Evolutionary conservation across 2,329 filamentous ascomycete species (phyloP).

Genomic region (Xylariaceae sp.): DNA sequence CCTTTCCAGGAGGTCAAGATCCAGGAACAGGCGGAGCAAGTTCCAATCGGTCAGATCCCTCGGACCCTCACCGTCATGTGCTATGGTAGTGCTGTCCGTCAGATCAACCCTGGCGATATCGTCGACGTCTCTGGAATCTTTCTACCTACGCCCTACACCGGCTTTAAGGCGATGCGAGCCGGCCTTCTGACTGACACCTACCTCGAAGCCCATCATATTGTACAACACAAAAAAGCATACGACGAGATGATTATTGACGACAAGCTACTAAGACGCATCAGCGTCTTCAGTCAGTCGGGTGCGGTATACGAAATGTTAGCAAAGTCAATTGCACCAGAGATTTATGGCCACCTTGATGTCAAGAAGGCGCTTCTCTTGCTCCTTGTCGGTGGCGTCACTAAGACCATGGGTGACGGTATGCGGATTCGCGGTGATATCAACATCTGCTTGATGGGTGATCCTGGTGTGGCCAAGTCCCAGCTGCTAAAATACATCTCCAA

Average conservation of each 20-base stretch:
- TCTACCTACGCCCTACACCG: slow-evolving; percentile 96
- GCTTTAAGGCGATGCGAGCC: slow-evolving; percentile 94
- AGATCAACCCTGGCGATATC: slow-evolving; percentile 91
- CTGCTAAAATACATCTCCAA: slow-evolving; percentile 98
- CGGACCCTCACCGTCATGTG: slow-evolving; percentile 87
- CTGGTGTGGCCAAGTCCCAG: slow-evolving; percentile 99
- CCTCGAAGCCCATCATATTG: slow-evolving; percentile 88
- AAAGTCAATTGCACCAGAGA: slow-evolving; percentile 95
- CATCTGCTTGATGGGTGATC: slow-evolving; percentile 98
- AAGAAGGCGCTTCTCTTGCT: slow-evolving; percentile 97
- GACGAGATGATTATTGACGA: slow-evolving; percentile 87
- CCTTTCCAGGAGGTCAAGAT: slow-evolving; percentile 99
- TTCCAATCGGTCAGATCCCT: slow-evolving; percentile 96
- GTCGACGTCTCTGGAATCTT: slow-evolving; percentile 95
- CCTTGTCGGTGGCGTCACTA: slow-evolving; percentile 92
- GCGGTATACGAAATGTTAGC: slow-evolving; percentile 96
- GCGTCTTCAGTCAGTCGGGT: slow-evolving; percentile 80
- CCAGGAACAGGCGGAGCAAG: slow-evolving; percentile 98
- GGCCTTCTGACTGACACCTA: slow-evolving; percentile 98
- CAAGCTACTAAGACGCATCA: slow-evolving; percentile 78
- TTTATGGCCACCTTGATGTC: slow-evolving; percentile 93
- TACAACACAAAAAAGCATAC: slow-evolving; percentile 98
- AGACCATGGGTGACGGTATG: slow-evolving; percentile 98
- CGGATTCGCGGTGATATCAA: slow-evolving; percentile 99
- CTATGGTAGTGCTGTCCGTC: slow-evolving; percentile 81